phyloP scores from a whole-genome alignment of 2,329 filamentous ascomycete species.

The Grosmannia huntii region DNA sequence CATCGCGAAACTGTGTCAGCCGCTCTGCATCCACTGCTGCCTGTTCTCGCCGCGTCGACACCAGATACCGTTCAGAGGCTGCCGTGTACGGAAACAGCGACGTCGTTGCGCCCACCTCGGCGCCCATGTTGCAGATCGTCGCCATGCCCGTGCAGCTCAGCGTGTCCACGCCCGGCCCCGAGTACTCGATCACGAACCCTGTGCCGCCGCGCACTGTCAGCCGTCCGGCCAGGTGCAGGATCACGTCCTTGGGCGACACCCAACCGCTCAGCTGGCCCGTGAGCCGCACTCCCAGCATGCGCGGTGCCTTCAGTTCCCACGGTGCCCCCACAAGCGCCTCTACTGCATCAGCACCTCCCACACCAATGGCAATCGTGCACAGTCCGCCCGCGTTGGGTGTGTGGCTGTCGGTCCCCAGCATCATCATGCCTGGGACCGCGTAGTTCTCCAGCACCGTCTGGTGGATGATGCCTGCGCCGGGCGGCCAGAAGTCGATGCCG shows the following conservation, averaged over 20 bases:
- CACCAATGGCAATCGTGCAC: slow-evolving; percentile 88
- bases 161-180: slow-evolving; percentile 77
- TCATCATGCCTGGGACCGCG: slow-evolving; percentile 92
- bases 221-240: slow-evolving; percentile 75
- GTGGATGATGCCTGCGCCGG: slow-evolving; percentile 89
- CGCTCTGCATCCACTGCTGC: slow-evolving; percentile 56
- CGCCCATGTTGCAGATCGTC: slow-evolving; percentile 78
- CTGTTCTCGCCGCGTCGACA: slow-evolving; percentile 64
- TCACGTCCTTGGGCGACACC: slow-evolving; percentile 92
- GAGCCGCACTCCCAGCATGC: slow-evolving; percentile 73
- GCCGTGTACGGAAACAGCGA: slow-evolving; percentile 88
- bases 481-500: slow-evolving; percentile 92
- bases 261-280: slow-evolving; percentile 77
- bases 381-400: slow-evolving; percentile 95
- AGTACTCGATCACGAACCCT: slow-evolving; percentile 89
- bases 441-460: slow-evolving; percentile 98
- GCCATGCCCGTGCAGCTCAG: slow-evolving; percentile 90
- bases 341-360: slow-evolving; percentile 92
- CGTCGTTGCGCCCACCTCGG: slow-evolving; percentile 88
- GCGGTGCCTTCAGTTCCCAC: slow-evolving; percentile 94
- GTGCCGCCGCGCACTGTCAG: slow-evolving; percentile 91
- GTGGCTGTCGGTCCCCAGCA: slow-evolving; percentile 96
- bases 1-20: slow-evolving; percentile 40
- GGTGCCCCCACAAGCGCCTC: slow-evolving; percentile 92
- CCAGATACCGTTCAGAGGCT: slow-evolving; percentile 73